Evolutionary conservation across 2,329 filamentous ascomycete genomes (phyloP), one percentile per base, ranked within the genome.

Genomic region (Colletotrichum viniferum): DNA sequence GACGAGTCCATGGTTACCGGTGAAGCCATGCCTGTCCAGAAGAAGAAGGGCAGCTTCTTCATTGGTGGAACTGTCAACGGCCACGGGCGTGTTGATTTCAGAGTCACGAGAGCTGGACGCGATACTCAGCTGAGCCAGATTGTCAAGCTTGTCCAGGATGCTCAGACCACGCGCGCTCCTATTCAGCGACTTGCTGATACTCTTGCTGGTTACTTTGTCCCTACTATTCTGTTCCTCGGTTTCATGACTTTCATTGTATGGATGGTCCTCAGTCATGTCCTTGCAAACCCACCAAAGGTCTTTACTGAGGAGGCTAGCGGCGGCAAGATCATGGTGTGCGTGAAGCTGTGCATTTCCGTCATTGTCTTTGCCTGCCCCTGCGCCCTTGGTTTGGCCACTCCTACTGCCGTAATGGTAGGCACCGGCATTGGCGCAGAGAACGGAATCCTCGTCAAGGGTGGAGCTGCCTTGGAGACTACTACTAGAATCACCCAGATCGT

Each of bases 1-100:
- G 96, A 99, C 79, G 97, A 99, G 86, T 98, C 96, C 82, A 98
- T 98, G 96, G 96, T 99, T 64, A 99, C 97, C 7, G 97, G 97
- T 78, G 97, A 99, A 86, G 94, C 97, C 4, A 96, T 98, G 90
- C 96, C 97, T 0, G 96, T 98, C 43, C 92, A 95, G 80, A 99
- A 99, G 86, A 93, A 91, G 79, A 93, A 95, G 80, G 95, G 94
- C 10, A 92, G 92, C 78, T 85, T 91, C 58, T 87, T 99, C 73
- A 97, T 98, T 83, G 97, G 96, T 66, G 97, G 97, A 34, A 98
- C 97, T 3, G 96, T 99, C 81, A 99, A 99, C 82, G 95, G 96
- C 28, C 94, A 96, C 77, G 97, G 97, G 4, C 93, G 96, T 63
- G 88, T 98, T 52, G 97, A 98, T 83, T 97, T 98, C 84, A 92